Evolutionary conservation across 2,329 filamentous ascomycete species (phyloP).

Genomic region (Botryotinia globosa): DNA sequence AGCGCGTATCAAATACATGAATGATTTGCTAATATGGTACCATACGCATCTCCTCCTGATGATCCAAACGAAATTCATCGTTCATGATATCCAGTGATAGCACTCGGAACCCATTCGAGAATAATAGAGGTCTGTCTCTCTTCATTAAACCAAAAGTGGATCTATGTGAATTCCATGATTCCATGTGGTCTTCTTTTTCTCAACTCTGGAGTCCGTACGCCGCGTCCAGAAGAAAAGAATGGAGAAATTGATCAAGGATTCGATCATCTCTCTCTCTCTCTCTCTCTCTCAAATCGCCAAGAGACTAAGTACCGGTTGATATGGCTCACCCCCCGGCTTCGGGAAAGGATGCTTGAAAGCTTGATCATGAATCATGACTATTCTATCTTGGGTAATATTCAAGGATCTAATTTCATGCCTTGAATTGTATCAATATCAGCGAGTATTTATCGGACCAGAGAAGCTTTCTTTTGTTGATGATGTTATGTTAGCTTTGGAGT

Average conservation of each 20-base stretch:
- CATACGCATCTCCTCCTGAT: not conserved
- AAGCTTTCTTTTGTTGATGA: not conserved
- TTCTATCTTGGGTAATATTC: not conserved
- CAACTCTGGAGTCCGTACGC: not conserved
- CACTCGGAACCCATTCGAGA: not conserved
- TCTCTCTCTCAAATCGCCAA: not conserved
- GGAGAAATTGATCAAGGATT: not conserved
- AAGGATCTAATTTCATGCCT: not conserved
- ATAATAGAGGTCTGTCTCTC: not conserved
- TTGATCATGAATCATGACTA: not conserved
- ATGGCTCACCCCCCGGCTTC: not conserved
- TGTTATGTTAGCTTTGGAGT: not conserved
- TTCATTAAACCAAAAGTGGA: not conserved
- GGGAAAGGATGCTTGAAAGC: not conserved
- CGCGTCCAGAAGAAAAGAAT: not conserved
- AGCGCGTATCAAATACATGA: not conserved
- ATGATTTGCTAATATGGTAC: not conserved
- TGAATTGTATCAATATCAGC: not conserved
- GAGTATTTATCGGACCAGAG: not conserved
- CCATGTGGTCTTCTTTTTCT: not conserved
- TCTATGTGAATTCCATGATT: not conserved
- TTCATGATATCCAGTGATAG: no score
- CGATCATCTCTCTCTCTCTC: not conserved
- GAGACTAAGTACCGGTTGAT: not conserved
- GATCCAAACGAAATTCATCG: not conserved